Evolutionary conservation across 495 filamentous ascomycete species (phyloP), one percentile per base, ranked within the genome.

Genomic region (Trichoderma erinaceum): DNA sequence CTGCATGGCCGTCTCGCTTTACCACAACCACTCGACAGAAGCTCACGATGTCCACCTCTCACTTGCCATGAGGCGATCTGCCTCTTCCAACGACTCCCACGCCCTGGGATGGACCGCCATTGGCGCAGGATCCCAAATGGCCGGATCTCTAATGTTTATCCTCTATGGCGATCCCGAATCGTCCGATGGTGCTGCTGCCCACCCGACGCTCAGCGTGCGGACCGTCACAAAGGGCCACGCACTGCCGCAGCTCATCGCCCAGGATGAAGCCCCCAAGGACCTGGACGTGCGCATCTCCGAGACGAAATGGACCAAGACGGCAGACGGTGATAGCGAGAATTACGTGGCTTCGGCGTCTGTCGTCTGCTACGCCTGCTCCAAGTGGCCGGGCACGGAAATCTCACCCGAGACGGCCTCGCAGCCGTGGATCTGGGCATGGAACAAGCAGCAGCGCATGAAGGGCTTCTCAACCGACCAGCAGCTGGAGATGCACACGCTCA

Each of bases 341-440:
- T 70, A 75, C 35, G 29, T 68, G 35, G 73, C 69, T 41, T 38
- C 67, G 21, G 48, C 75, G 16, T 50, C 65, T 10, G 21, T 72
- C 7, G 71, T 68, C 3, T 75, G 73, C 67, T 73, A 75, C 71
- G 63, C 41, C 64, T 75, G 73, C 69, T 52, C 67, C 29, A 29
- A 68, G 32, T 71, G 68, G 43, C 44, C 64, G 3, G 66, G 66
- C 11, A 68, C 71, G 11, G 43, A 56, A 35, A 70, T 73, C 21
- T 65, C 50, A 12, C 65, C 72, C 12, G 41, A 56, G 15, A 66
- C 68, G 2, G 16, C 32, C 38, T 74, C 72, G 16, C 69, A 76
- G 63, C 72, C 75, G 41, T 76, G 71, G 68, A 74, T 76, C 56
- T 76, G 75, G 75, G 75, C 75, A 0, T 75, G 72, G 71, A 76